A percentile compares a stretch with the other conserved stretches of the same genome.
Evolutionary conservation across 108 stramenopile genomes (phyloP).

Genomic region (Asterionellopsis glacialis): DNA sequence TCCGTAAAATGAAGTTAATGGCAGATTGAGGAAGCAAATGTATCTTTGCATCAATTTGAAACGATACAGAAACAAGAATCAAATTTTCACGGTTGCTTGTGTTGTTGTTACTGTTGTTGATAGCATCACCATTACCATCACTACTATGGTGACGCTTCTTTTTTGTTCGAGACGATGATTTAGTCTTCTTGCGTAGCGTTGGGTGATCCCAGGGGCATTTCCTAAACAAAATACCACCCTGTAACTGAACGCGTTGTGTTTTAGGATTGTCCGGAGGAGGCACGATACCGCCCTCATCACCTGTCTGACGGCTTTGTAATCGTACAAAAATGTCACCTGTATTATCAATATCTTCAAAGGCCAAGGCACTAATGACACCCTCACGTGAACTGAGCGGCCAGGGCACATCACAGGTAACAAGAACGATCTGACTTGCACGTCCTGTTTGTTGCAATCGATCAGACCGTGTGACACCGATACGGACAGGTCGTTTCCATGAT

Average conservation of each 20-base stretch:
- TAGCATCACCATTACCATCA: no score
- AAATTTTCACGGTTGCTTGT: constrained; percentile 20
- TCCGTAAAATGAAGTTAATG: constrained; percentile 57
- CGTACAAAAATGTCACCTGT: constrained; percentile 35
- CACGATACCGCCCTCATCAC: constrained; percentile 26
- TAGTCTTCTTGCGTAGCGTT: constrained; percentile 3
- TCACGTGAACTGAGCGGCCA: constrained; percentile 63
- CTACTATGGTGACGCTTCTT: constrained; percentile 2
- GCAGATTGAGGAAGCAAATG: constrained; percentile 44
- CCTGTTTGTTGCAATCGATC: constrained; percentile 43
- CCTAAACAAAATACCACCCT: constrained; percentile 56
- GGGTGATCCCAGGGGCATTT: constrained; percentile 71
- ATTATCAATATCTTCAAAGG: constrained; percentile 64
- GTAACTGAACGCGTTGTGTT: constrained; percentile 46
- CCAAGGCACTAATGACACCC: constrained; percentile 41
- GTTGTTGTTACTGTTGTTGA: constrained; percentile 11
- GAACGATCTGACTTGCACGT: constrained; percentile 53
- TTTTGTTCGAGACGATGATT: background rate
- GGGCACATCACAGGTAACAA: constrained; percentile 42
- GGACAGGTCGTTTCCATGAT: constrained; percentile 35
- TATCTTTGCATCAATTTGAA: constrained; percentile 54
- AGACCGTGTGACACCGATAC: constrained; percentile 40
- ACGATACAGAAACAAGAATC: constrained; percentile 43
- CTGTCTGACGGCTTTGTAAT: constrained; percentile 26
- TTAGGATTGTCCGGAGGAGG: constrained; percentile 22